Evolutionary conservation across 768 basidiomycete genomes (phyloP).

Genomic region (Amanita phalloides): DNA sequence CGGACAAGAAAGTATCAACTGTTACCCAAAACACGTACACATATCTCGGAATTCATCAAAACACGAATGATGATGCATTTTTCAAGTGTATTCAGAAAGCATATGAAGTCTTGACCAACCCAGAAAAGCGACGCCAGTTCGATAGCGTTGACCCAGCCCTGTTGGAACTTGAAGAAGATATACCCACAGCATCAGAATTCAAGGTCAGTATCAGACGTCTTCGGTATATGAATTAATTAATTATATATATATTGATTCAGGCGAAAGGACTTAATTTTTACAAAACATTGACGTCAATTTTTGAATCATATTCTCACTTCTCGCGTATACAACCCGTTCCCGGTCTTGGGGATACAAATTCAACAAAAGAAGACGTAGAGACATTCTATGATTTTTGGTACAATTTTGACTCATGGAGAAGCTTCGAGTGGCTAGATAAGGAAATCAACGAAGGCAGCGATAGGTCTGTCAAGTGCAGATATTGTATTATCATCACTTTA

Average conservation of each 20-base stretch:
- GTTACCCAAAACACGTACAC: slow-evolving; percentile 16
- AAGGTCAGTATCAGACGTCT: slow-evolving; percentile 24
- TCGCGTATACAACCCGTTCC: slow-evolving; percentile 80
- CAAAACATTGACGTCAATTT: slow-evolving; percentile 66
- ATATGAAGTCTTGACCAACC: slow-evolving; percentile 82
- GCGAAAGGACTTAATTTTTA: slow-evolving; percentile 58
- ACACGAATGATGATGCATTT: slow-evolving; percentile 94
- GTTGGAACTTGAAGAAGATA: slow-evolving; percentile 64
- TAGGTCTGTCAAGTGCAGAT: slow-evolving; percentile 39
- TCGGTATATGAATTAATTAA: not conserved
- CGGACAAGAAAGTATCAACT: slow-evolving; percentile 76
- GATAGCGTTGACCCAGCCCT: slow-evolving; percentile 88
- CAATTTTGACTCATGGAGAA: slow-evolving; percentile 98
- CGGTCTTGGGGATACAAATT: slow-evolving; percentile 56
- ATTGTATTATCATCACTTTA: not conserved
- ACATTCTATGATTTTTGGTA: slow-evolving; percentile 99
- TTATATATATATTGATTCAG: slow-evolving; percentile 12
- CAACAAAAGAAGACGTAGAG: slow-evolving; percentile 76
- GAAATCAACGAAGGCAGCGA: slow-evolving; percentile 98
- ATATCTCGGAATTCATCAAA: slow-evolving; percentile 52
- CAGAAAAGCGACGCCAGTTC: slow-evolving; percentile 87
- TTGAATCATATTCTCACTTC: slow-evolving; percentile 89
- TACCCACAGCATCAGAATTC: slow-evolving; percentile 55
- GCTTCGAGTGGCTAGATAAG: slow-evolving; percentile 97
- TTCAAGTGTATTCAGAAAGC: slow-evolving; percentile 99